These are phyloP conservation scores for Fusarium anthophilum DNA, from an alignment of 2,329 filamentous ascomycete genomes.

Conservation along the genomic window DNA sequence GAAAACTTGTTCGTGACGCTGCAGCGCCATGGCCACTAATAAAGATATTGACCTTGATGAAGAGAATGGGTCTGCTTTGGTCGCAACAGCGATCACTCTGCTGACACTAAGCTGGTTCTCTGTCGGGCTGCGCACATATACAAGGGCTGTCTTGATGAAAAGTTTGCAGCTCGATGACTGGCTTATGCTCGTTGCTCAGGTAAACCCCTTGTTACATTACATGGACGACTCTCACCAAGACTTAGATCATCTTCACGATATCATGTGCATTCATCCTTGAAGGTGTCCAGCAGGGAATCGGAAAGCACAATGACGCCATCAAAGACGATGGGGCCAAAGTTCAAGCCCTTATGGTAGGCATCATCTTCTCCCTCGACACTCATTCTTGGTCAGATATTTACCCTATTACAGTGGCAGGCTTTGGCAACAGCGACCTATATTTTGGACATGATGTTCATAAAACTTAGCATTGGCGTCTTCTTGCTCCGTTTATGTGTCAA, in stretches of 20 bases:
- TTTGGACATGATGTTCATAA: constrained; percentile 65
- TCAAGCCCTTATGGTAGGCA: constrained; percentile 56
- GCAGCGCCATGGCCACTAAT: constrained; percentile 45
- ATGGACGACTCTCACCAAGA: neutral
- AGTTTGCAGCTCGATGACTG: constrained; percentile 62
- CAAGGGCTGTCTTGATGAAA: constrained; percentile 54
- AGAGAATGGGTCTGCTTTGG: constrained; percentile 51
- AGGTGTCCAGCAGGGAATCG: constrained; percentile 56
- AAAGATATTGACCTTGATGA: constrained; percentile 48
- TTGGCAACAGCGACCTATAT: constrained; percentile 61
- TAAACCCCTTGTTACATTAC: constrained; percentile 36
- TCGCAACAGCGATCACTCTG: constrained; percentile 50
- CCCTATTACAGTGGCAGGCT: constrained; percentile 56
- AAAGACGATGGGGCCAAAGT: constrained; percentile 51
- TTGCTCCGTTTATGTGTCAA: constrained; percentile 58
- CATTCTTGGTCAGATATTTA: constrained; percentile 9
- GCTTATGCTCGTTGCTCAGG: constrained; percentile 62
- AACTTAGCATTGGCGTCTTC: constrained; percentile 64
- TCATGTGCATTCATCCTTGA: constrained; percentile 58
- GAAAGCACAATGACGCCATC: constrained; percentile 58
- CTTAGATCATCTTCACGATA: constrained; percentile 56
- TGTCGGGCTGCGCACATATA: constrained; percentile 56
- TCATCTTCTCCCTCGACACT: neutral
- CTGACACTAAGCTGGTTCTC: constrained; percentile 54
- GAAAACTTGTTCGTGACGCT: constrained; percentile 29